Evolutionary conservation across 2,329 filamentous ascomycete species (phyloP).

Genomic region (Dothideomycetidae sp.): DNA sequence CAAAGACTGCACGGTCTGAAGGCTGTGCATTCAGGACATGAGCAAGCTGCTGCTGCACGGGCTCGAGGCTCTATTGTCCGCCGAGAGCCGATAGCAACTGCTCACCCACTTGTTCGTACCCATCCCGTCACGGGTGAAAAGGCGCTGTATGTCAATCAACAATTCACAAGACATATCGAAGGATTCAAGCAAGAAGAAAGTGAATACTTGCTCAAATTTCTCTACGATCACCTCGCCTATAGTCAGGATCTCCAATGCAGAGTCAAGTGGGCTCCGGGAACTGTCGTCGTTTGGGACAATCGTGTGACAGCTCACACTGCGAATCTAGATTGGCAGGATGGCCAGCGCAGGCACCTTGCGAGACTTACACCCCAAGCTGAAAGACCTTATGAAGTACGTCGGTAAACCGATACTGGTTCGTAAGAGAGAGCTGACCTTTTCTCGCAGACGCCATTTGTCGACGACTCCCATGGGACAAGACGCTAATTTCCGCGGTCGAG

Average conservation of each 20-base stretch:
- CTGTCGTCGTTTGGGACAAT: conserved; percentile 80
- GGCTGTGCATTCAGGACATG: conserved; percentile 64
- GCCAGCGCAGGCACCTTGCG: conserved; percentile 63
- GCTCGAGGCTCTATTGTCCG: conserved; percentile 55
- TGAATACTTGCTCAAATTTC: conserved; percentile 60
- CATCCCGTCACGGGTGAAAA: conserved; percentile 74
- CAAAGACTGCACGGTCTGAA: conserved; percentile 66
- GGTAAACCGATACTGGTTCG: too few relatives aligned
- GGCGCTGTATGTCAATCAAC: conserved; percentile 66
- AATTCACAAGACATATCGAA: conserved; percentile 70
- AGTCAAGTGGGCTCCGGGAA: conserved; percentile 65
- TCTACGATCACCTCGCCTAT: conserved; percentile 60
- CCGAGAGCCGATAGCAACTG: conserved; percentile 58
- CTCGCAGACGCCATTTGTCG: too few relatives aligned
- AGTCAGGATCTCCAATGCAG: conserved; percentile 60
- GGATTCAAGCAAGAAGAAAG: conserved; percentile 80
- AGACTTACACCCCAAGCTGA: conserved; percentile 76
- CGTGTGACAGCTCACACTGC: conserved; percentile 63
- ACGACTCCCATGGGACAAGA: too few relatives aligned
- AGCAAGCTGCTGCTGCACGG: conserved; percentile 61
- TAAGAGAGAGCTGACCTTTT: too few relatives aligned
- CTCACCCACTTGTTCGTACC: conserved; percentile 66
- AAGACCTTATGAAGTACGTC: conserved; percentile 45
- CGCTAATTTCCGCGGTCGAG: too few relatives aligned
- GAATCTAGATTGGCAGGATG: conserved; percentile 67